A percentile compares a stretch with the other conserved stretches of the same genome.
phyloP scores from a whole-genome alignment of 2,329 filamentous ascomycete genomes.

The Fusarium vanettenii region DNA sequence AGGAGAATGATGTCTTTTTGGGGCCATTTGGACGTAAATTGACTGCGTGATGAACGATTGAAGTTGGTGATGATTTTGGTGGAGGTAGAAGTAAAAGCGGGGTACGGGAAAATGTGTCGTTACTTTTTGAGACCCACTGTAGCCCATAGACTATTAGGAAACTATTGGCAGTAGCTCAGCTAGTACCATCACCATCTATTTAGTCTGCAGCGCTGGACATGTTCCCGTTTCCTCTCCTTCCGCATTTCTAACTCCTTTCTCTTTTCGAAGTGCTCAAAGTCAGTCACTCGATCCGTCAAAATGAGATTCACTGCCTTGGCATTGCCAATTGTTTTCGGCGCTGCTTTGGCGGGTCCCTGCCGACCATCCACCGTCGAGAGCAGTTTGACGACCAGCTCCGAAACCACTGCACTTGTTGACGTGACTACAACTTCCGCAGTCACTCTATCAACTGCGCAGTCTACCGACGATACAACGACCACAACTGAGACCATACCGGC shows the following conservation, averaged over 20 bases:
- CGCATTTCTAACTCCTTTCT: neutral
- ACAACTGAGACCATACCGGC: neutral
- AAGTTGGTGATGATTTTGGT: no score
- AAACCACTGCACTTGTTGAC: neutral
- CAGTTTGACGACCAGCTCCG: neutral
- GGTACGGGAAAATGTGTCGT: no score
- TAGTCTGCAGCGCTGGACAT: neutral
- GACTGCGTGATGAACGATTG: no score
- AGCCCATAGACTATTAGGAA: neutral
- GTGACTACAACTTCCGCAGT: neutral
- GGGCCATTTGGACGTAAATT: no score
- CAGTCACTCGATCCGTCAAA: neutral
- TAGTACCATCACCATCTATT: neutral
- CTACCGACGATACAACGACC: neutral
- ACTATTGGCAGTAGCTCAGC: neutral
- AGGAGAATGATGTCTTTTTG: no score
- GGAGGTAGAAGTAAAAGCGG: no score
- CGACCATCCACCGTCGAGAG: neutral
- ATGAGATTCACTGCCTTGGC: neutral
- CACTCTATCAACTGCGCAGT: neutral
- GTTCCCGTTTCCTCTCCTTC: neutral
- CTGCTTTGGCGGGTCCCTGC: neutral
- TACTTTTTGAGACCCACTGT: no score
- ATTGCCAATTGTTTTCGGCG: neutral
- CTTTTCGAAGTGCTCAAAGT: neutral